phyloP scores from a whole-genome alignment of 83 land plant genomes.

The Diphasiastrum complanatum region DNA sequence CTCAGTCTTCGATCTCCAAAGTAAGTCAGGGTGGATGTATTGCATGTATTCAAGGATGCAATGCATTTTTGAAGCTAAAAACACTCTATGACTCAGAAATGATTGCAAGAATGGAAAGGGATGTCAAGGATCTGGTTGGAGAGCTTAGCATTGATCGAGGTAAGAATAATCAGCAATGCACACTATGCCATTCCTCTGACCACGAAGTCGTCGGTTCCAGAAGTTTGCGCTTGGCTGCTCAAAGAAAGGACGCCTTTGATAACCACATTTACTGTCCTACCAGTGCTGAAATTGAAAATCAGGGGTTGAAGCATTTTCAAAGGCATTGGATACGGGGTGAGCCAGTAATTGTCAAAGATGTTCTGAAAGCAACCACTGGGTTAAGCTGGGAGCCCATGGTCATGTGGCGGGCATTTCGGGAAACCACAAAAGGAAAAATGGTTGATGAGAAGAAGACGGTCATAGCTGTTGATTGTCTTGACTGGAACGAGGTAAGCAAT shows the following conservation, averaged over 20 bases:
- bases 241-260: slow-evolving; percentile 36
- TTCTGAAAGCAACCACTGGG: slow-evolving; percentile 50
- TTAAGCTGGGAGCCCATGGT: slow-evolving; percentile 99
- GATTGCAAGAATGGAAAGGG: slow-evolving; percentile 65
- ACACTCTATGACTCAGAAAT: slow-evolving; percentile 70
- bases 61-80: slow-evolving; percentile 29
- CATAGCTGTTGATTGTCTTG: slow-evolving; percentile 72
- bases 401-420: slow-evolving; percentile 80
- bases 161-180: too few relatives aligned
- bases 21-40: slow-evolving; percentile 70
- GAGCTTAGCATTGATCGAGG: too few relatives aligned
- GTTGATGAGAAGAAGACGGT: slow-evolving; percentile 44
- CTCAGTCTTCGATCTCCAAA: too few relatives aligned
- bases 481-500: slow-evolving; percentile 58
- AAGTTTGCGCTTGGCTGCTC: slow-evolving; percentile 42
- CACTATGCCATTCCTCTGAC: slow-evolving; percentile 35
- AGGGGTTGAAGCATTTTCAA: slow-evolving; percentile 58
- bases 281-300: slow-evolving; percentile 29
- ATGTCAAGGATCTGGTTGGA: slow-evolving; percentile 49
- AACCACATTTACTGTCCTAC: slow-evolving; percentile 58
- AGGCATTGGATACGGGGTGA: slow-evolving; percentile 71
- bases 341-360: slow-evolving; percentile 77
- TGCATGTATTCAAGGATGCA: too few relatives aligned
- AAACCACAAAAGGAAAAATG: slow-evolving; percentile 41
- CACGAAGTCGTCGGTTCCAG: too few relatives aligned